phyloP scores from a whole-genome alignment of 495 filamentous ascomycete species.

The Penicillium steckii region DNA sequence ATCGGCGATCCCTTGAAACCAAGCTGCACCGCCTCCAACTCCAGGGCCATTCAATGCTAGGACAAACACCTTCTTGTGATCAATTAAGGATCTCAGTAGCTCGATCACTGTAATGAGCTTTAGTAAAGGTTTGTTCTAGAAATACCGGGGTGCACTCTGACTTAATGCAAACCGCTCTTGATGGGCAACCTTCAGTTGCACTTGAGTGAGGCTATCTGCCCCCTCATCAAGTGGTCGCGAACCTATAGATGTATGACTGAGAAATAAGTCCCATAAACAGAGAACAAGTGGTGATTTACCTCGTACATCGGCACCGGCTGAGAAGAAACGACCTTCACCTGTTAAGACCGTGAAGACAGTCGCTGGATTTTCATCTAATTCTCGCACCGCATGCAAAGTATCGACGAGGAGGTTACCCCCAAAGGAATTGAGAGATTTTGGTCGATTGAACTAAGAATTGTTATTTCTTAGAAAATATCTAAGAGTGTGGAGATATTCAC shows the following conservation, averaged over 20 bases:
- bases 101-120: neutral
- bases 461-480: neutral
- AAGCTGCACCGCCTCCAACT: constrained; percentile 22
- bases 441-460: constrained; percentile 11
- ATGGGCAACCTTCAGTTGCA: neutral
- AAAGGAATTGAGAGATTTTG: constrained; percentile 16
- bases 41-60: constrained; percentile 20
- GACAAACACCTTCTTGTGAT: constrained; percentile 21
- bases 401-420: constrained; percentile 11
- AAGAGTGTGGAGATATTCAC: neutral
- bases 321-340: constrained; percentile 26
- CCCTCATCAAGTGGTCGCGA: neutral
- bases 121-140: neutral
- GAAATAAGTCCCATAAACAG: neutral
- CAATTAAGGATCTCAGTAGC: neutral
- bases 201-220: neutral
- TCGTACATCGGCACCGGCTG: constrained; percentile 18
- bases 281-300: neutral
- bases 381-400: constrained; percentile 17
- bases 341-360: constrained; percentile 23
- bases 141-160: neutral
- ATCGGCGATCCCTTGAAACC: constrained; percentile 24
- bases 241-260: neutral
- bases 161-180: neutral
- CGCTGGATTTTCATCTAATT: constrained; percentile 14